Base-by-base conservation (phyloP, 2,329 filamentous ascomycete genomes). In the Ophiognomonia clavigignenti-juglandacearum region DNA sequence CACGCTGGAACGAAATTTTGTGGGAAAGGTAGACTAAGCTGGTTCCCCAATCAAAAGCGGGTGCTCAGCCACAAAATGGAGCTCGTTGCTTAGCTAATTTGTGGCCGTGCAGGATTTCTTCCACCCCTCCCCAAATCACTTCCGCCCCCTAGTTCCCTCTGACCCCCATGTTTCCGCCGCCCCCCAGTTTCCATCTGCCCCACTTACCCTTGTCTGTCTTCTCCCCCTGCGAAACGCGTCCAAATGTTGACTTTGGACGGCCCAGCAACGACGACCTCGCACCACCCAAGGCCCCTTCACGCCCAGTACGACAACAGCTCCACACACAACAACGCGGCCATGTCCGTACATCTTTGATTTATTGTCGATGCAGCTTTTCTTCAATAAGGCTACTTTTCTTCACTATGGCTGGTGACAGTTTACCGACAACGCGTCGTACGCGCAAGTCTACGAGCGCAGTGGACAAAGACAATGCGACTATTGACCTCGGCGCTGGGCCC, bases 381-480 rank as follows among this genome's bases (percentile, higher is more conserved):
- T 36, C 22, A 26, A 18, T 32, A 35, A 19, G 26, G 20, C 19
- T 19, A 19, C 26, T 43, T 10, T 6, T 10, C n/a, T 13, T 13
- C 22, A 39, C 14, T 29, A 52, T 52, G 49, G 42, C 36, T 37
- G 59, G 65, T 45, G 73, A 77, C 39, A 78, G 78, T n/a, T 54
- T 80, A 48, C 77, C 78, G 35, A 67, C 77, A 34, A 75, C 73
- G 54, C 73, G 80, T 57, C 73, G 78, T 44, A 66, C 78, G 58
- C 81, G 86, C 61, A 88, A 87, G 63, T 91, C 87, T n/a, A 80
- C 88, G 51, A 83, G 82, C 16, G 66, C 69, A 31, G 67, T 74
- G 54, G 85, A 88, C 59, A 90, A 89, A 65, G 88, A 95, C 62
- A 95, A 95, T 73, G 77, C 79, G 60, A 87, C 84, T 3, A 69